Conservation (phyloP, 208 protist species). For the Trypanosoma rangeli region DNA sequence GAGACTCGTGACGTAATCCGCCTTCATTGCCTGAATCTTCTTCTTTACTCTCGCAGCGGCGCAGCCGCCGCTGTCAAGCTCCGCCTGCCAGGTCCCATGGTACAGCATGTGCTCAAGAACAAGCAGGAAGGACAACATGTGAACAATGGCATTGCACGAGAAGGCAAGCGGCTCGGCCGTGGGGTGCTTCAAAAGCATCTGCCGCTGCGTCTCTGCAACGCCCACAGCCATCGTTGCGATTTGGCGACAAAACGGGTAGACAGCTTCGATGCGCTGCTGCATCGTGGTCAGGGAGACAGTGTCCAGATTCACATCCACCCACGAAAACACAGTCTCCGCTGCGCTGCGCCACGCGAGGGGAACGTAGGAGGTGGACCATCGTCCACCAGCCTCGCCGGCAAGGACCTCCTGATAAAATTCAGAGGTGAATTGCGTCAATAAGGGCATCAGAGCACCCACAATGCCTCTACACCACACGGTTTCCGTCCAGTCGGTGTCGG, state of each 20-base stretch:
- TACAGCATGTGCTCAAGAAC: conserved; percentile 72
- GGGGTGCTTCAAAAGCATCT: neutral
- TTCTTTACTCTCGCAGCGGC: neutral
- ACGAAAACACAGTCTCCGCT: conserved; percentile 48
- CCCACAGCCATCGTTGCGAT: conserved; percentile 18
- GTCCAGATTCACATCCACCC: conserved; percentile 49
- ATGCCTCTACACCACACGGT: conserved; percentile 48
- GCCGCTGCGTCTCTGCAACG: conserved; percentile 23
- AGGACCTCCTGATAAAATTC: conserved; percentile 8
- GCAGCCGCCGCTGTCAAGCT: conserved; percentile 7
- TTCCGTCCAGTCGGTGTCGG: conserved; percentile 11
- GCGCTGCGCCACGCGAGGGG: conserved; percentile 63
- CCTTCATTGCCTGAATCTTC: conserved; percentile 35
- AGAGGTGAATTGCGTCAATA: conserved; percentile 33
- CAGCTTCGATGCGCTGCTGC: conserved; percentile 35
- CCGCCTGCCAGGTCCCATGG: conserved; percentile 41
- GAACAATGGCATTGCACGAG: conserved; percentile 49
- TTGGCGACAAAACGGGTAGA: conserved; percentile 30
- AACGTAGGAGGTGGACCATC: conserved; percentile 26
- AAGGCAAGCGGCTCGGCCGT: conserved; percentile 32
- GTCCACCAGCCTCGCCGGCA: neutral
- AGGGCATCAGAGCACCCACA: conserved; percentile 39
- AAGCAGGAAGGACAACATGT: conserved; percentile 63
- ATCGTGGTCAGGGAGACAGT: conserved; percentile 25
- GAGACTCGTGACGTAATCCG: conserved; percentile 45